phyloP scores from a whole-genome alignment of 208 protist species.

The Acanthamoeba triangularis region DNA sequence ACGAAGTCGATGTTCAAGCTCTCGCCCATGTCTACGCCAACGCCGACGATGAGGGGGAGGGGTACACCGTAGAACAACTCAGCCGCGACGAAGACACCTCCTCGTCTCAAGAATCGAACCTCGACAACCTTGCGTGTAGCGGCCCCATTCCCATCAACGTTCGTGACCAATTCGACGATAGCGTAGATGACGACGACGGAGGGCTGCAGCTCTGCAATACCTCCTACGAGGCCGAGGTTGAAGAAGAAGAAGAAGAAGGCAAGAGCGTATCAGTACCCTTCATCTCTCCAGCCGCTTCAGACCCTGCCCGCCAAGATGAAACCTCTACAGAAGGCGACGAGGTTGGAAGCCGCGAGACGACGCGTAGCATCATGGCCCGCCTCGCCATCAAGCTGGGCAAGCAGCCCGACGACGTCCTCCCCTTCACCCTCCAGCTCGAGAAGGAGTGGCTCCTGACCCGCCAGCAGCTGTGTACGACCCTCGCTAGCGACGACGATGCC shows the following conservation, averaged over 20 bases:
- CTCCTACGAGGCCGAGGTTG: background rate
- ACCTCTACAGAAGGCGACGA: background rate
- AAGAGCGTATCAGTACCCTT: background rate
- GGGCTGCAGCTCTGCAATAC: too few relatives aligned
- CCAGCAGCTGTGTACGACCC: background rate
- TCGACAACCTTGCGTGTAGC: background rate
- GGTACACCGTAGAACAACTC: background rate
- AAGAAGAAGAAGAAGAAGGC: background rate
- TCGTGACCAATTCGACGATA: background rate
- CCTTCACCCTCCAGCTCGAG: slow-evolving; percentile 6
- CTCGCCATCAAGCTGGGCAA: background rate
- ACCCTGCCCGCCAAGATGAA: background rate
- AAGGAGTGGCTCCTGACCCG: slow-evolving; percentile 8
- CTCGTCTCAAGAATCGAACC: too few relatives aligned
- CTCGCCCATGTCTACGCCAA: background rate
- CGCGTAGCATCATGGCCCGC: background rate
- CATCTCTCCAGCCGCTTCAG: background rate
- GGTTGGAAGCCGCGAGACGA: background rate
- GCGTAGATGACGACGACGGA: background rate
- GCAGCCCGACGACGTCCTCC: background rate
- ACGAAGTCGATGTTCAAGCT: background rate
- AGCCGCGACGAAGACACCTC: background rate
- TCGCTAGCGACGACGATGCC: background rate
- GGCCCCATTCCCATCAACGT: background rate
- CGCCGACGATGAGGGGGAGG: background rate